Conservation (phyloP, 345 rosid genomes). For the Capsella bursapastoris region DNA sequence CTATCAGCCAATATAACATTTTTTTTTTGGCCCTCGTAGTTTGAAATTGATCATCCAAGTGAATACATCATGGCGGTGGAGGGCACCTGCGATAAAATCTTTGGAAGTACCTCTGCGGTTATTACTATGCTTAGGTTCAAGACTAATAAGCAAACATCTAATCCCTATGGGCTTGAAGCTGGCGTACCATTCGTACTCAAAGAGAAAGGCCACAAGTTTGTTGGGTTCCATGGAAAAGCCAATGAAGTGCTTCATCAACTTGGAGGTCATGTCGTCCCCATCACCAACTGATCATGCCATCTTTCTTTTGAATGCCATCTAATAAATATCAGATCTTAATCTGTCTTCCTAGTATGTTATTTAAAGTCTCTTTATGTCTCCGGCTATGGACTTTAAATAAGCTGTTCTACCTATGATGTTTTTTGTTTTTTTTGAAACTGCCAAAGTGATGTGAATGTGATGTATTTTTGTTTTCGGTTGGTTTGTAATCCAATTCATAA, state of each 20-base stretch:
- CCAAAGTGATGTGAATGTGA: not conserved
- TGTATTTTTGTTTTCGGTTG: not conserved
- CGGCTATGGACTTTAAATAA: not conserved
- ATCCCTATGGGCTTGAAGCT: constrained; percentile 30
- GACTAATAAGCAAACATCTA: constrained; percentile 28
- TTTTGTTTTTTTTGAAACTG: not conserved
- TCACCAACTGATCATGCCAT: constrained; percentile 24
- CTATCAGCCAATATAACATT: not conserved
- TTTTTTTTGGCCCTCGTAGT: not conserved
- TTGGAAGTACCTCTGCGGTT: constrained; percentile 7
- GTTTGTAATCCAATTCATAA: not conserved
- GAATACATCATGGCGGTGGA: constrained; percentile 34
- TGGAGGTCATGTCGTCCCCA: constrained; percentile 32
- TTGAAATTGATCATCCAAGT: constrained; percentile 35
- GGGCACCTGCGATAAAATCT: constrained; percentile 9
- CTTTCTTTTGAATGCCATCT: not conserved
- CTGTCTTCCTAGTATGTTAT: not conserved
- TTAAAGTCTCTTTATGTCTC: not conserved
- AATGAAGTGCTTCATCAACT: constrained; percentile 19
- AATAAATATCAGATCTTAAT: constrained; percentile 1
- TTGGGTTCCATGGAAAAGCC: constrained; percentile 44
- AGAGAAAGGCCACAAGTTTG: constrained; percentile 33
- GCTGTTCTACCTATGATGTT: not conserved
- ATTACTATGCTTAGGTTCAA: constrained; percentile 27
- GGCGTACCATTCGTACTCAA: constrained; percentile 8